Conservation (phyloP, 768 basidiomycete species). For the Leccinum obscurum region DNA sequence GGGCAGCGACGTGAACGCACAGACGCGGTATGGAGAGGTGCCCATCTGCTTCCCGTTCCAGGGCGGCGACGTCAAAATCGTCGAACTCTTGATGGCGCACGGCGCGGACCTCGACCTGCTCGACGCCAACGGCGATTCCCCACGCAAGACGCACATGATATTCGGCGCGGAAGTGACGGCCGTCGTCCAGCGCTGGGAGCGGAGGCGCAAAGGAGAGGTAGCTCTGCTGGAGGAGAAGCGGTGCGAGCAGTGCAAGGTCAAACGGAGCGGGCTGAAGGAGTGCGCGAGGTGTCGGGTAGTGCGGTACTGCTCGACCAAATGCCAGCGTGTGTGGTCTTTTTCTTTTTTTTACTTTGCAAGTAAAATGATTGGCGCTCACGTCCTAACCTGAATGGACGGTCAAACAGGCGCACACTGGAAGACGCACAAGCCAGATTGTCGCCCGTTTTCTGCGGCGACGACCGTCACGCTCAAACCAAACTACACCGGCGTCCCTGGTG, state of each 20-base stretch:
- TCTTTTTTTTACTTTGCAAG: neutral
- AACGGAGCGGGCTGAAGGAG: slow-evolving; percentile 36
- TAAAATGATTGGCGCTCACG: neutral
- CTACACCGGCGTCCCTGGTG: slow-evolving; percentile 28
- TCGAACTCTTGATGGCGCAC: slow-evolving; percentile 51
- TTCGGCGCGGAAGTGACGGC: slow-evolving; percentile 48
- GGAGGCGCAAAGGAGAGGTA: slow-evolving; percentile 44
- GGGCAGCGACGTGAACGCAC: slow-evolving; percentile 51
- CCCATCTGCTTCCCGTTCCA: slow-evolving; percentile 39
- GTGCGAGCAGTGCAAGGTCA: slow-evolving; percentile 42
- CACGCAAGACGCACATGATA: slow-evolving; percentile 30
- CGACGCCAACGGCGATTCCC: slow-evolving; percentile 41
- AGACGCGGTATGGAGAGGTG: slow-evolving; percentile 49
- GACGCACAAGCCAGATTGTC: slow-evolving; percentile 47
- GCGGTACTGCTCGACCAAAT: slow-evolving; percentile 54
- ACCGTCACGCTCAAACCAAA: slow-evolving; percentile 49
- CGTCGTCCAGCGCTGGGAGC: slow-evolving; percentile 45
- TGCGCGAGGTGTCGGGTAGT: slow-evolving; percentile 47
- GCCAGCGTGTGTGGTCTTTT: slow-evolving; percentile 46
- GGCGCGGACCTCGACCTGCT: slow-evolving; percentile 44
- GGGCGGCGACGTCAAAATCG: slow-evolving; percentile 31
- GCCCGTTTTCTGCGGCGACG: slow-evolving; percentile 42
- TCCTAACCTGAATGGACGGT: neutral
- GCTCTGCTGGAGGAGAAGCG: slow-evolving; percentile 42
- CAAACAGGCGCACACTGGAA: slow-evolving; percentile 47